phyloP scores from a whole-genome alignment of 1,139 yeast genomes.

The Geotrichum klebahnii region DNA sequence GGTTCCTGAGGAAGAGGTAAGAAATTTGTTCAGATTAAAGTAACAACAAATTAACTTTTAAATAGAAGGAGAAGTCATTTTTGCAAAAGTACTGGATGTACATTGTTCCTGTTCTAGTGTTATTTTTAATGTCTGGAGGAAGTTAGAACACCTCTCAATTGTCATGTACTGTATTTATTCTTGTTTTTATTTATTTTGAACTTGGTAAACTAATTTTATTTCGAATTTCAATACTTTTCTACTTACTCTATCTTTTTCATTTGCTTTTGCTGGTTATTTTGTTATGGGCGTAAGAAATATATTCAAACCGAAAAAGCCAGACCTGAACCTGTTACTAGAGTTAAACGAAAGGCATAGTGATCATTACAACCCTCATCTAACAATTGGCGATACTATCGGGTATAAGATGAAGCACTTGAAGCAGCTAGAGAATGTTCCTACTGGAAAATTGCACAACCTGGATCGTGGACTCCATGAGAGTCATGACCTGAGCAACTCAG shows the following conservation, averaged over 20 bases:
- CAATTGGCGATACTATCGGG: not conserved
- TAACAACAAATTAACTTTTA: not conserved
- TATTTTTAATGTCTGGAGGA: slow-evolving; percentile 34
- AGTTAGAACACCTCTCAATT: slow-evolving; percentile 9
- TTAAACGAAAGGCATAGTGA: not conserved
- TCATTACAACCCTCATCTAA: not conserved
- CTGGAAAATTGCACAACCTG: no score
- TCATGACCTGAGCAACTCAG: no score
- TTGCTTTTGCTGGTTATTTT: not conserved
- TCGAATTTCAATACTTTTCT: not conserved
- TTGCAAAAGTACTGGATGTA: slow-evolving; percentile 42
- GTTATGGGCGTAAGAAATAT: not conserved
- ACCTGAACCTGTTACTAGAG: slow-evolving; percentile 3
- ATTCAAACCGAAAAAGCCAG: not conserved
- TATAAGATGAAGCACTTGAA: not conserved
- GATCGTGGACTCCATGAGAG: no score
- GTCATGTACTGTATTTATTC: not conserved
- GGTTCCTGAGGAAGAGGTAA: slow-evolving; percentile 29
- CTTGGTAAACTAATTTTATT: not conserved
- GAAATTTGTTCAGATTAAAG: not conserved
- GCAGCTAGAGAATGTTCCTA: no score
- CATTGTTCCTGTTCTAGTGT: slow-evolving; percentile 35
- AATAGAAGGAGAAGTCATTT: slow-evolving; percentile 25
- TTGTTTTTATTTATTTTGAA: not conserved
- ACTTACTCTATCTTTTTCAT: no score